phyloP scores from a whole-genome alignment of 2,329 filamentous ascomycete genomes.

The Aureobasidium sp. region DNA sequence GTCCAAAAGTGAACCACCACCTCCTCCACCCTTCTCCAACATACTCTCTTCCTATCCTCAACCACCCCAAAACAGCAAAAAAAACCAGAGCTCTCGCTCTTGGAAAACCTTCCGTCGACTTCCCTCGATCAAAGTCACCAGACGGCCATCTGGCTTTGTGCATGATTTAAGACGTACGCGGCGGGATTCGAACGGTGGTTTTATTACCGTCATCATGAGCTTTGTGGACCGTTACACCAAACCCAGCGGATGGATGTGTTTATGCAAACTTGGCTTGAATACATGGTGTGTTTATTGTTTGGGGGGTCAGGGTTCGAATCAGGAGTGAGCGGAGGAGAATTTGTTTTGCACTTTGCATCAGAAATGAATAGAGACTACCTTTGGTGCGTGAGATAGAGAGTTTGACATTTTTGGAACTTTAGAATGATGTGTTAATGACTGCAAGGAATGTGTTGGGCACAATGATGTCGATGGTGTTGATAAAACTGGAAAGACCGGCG shows the following conservation, averaged over 20 bases:
- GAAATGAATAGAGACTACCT: no score
- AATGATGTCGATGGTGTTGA: no score
- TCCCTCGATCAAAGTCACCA: not conserved
- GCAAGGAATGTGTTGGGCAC: no score
- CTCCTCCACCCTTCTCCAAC: no score
- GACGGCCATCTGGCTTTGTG: not conserved
- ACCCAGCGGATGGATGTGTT: not conserved
- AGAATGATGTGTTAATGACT: no score
- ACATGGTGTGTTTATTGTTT: not conserved
- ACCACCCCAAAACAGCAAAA: no score
- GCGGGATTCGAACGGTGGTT: not conserved
- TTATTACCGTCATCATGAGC: not conserved
- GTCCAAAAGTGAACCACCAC: no score
- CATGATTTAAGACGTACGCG: not conserved
- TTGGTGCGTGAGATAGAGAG: no score
- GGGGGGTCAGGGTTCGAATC: not conserved
- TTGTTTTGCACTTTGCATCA: not conserved
- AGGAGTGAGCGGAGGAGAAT: not conserved
- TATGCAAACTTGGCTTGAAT: not conserved
- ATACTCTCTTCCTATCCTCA: no score
- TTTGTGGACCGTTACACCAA: not conserved
- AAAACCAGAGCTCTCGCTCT: not conserved
- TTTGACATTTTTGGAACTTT: no score
- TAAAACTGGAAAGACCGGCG: no score
- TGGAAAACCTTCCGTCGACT: not conserved